These are phyloP conservation scores for Fusarium caatingaense DNA, from an alignment of 2,329 filamentous ascomycete genomes.

Conservation along the genomic window DNA sequence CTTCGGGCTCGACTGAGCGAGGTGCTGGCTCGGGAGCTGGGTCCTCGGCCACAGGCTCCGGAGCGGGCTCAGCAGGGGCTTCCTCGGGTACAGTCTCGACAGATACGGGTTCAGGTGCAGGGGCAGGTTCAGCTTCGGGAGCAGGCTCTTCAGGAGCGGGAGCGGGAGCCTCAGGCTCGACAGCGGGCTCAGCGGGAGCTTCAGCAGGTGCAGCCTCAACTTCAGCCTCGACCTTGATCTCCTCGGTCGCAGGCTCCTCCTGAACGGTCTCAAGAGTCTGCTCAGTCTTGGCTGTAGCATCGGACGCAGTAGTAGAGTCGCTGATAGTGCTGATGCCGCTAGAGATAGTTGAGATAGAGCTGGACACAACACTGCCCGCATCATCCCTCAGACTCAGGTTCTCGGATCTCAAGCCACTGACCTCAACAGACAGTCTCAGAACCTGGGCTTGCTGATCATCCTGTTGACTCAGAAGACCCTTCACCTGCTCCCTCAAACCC, in stretches of 20 bases:
- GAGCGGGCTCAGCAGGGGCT: background rate
- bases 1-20: conserved; percentile 2
- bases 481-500: conserved; percentile 33
- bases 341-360: conserved; percentile 33
- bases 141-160: conserved; percentile 5
- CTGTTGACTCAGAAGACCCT: conserved; percentile 38
- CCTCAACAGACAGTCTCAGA: conserved; percentile 40
- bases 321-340: conserved; percentile 28
- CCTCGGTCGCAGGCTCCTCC: conserved; percentile 17
- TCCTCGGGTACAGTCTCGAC: background rate
- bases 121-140: background rate
- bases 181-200: conserved; percentile 6
- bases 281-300: conserved; percentile 42
- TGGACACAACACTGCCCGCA: conserved; percentile 38
- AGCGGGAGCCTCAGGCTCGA: background rate
- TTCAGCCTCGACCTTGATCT: background rate
- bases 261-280: conserved; percentile 14
- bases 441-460: conserved; percentile 42
- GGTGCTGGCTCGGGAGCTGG: conserved; percentile 14
- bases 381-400: conserved; percentile 40
- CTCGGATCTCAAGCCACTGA: conserved; percentile 38
- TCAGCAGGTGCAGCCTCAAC: background rate
- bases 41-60: conserved; percentile 14
- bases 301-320: conserved; percentile 33
- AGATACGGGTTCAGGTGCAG: background rate